Conservation (phyloP, 306 rosid genomes). For the Heteromeles arbutifolia region DNA sequence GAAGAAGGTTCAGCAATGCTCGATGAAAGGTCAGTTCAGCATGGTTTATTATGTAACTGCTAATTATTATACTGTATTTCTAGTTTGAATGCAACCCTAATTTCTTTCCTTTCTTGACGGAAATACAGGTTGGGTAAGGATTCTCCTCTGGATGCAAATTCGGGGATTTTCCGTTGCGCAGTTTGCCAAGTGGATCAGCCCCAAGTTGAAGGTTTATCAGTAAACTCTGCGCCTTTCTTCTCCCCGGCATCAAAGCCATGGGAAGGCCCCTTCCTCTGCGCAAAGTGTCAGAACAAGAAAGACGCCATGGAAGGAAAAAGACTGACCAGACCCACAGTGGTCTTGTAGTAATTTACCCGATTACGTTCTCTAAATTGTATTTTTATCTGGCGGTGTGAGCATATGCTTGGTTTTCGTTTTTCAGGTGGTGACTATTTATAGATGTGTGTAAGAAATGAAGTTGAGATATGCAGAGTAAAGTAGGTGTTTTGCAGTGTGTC, state of each 20-base stretch:
- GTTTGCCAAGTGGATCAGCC: slow-evolving; percentile 96
- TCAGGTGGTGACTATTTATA: slow-evolving; percentile 36
- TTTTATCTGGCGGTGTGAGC: slow-evolving; percentile 72
- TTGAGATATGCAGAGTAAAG: slow-evolving; percentile 42
- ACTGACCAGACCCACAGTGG: slow-evolving; percentile 52
- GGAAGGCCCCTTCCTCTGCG: slow-evolving; percentile 94
- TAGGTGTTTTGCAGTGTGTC: slow-evolving; percentile 40
- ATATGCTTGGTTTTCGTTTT: slow-evolving; percentile 39
- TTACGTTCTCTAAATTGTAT: slow-evolving; percentile 42
- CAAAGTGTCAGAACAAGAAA: slow-evolving; percentile 73
- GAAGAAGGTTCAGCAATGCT: slow-evolving; percentile 99
- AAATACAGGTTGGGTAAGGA: slow-evolving; percentile 91
- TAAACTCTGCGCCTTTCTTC: slow-evolving; percentile 76
- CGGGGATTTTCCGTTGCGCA: slow-evolving; percentile 83
- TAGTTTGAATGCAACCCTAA: slow-evolving; percentile 4
- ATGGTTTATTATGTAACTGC: not conserved
- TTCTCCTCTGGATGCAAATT: slow-evolving; percentile 44
- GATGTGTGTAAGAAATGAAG: slow-evolving; percentile 68
- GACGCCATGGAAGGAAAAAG: slow-evolving; percentile 98
- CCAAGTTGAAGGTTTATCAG: slow-evolving; percentile 61
- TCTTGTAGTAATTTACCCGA: slow-evolving; percentile 46
- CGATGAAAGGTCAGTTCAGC: slow-evolving; percentile 62
- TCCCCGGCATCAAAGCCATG: slow-evolving; percentile 80
- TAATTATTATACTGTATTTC: not conserved
- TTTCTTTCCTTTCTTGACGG: not conserved